Evolutionary conservation across 75 land plant species (phyloP).

Genomic region (Pinus taeda): DNA sequence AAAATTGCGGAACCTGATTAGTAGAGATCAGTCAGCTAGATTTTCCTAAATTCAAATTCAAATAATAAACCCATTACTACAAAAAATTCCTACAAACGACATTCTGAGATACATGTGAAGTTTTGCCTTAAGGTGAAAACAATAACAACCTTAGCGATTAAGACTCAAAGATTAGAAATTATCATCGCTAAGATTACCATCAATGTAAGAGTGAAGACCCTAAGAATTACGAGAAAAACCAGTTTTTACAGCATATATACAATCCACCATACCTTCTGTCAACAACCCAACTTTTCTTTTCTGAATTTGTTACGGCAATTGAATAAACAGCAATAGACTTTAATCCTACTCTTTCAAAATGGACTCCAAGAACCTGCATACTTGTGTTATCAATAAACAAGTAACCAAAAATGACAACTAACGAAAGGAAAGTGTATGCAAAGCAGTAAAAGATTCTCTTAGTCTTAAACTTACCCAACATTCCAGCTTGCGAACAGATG

Average conservation of each 20-base stretch:
- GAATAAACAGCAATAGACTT: conserved; percentile 96
- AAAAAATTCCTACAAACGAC: not conserved
- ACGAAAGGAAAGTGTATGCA: not conserved
- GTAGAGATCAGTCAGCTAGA: not conserved
- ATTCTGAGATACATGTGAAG: not conserved
- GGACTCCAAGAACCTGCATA: conserved; percentile 90
- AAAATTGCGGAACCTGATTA: conserved; percentile 85
- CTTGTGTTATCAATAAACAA: not conserved
- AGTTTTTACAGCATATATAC: not conserved
- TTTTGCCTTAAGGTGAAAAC: not conserved
- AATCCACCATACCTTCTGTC: conserved; percentile 69
- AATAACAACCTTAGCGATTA: not conserved
- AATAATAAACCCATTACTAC: not conserved
- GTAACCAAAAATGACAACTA: not conserved
- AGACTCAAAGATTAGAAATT: not conserved
- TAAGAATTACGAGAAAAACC: not conserved
- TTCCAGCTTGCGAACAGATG: conserved; percentile 2
- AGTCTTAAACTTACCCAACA: conserved; percentile 4
- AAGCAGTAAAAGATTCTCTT: conserved; percentile 2
- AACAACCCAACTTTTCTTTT: conserved; percentile 85
- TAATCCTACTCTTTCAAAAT: conserved; percentile 89
- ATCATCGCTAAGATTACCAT: not conserved
- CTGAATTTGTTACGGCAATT: conserved; percentile 84
- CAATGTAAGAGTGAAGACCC: not conserved
- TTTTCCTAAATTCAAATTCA: not conserved